Base-by-base conservation (phyloP, 495 filamentous ascomycete genomes). In the Sordaria brevicollis region DNA sequence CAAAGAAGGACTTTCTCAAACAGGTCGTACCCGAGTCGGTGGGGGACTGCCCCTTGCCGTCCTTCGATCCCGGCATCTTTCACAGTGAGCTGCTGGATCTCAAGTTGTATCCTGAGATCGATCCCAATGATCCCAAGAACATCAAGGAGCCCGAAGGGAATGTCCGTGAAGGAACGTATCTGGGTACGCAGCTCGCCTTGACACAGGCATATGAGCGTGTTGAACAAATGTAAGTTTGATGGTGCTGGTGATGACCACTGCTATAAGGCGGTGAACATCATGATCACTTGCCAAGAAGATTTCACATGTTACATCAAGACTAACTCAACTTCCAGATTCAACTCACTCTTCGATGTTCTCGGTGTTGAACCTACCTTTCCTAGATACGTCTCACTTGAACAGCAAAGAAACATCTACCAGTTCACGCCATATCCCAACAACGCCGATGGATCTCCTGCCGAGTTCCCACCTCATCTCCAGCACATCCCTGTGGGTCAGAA, bases 101-200 rank as follows among this genome's bases (percentile, higher is more conserved):
- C 66, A 77, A 76, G 71, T 67, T 79, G 39, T 79, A 73, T 38
- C 38, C 75, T 3, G 72, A 70, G 10, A 6, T 77, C 38, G 78
- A 78, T 39, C 72, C 71, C 11, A 54, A 71, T n/a, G 37, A 77
- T 36, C 73, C 75, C 0, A 67, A 66, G 9, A 35, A 57, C 4
- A 70, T 74, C 35, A 66, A 57, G 10, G 69, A 70, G 43, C 76
- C 76, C 5, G 66, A 76, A 65, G 77, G 75, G 7, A 74, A 77
- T 21, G 74, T 80, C 17, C 41, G 31, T 25, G 66, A 77, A 65
- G 78, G 77, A 1, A 76, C 74, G 6, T 82, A 81, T 65, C 66
- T 74, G 21, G 81, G 81, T 4, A 83, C 81, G 0, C 78, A 82
- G 65, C 68, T 81, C 4, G 81, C 81, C 6, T 66, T 83, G 41